Evolutionary conservation across 2,329 filamentous ascomycete genomes (phyloP), one percentile per base, ranked within the genome.

Genomic region (Scorias spongiosa): DNA sequence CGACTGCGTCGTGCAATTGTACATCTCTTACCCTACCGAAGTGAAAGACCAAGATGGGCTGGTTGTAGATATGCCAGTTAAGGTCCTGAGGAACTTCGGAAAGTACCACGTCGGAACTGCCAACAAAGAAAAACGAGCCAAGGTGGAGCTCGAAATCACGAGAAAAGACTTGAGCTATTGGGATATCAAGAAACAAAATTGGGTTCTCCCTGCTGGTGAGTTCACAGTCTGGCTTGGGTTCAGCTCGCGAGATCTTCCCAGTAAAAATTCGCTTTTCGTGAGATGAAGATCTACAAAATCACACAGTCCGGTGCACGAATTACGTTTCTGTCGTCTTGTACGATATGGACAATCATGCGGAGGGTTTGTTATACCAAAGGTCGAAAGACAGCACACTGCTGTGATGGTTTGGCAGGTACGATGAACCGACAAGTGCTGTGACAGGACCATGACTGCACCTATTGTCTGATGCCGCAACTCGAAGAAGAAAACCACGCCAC

Each of bases 1-100:
- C 29, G 64, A 68, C 11, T 63, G 68, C 12, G 74, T 78, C 2
- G 71, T 75, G 2, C 76, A 80, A 48, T 55, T 78, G 2, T 80
- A 80, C 51, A 49, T 76, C 28, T 64, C 61, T 7, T 68, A 67
- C 36, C 70, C 59, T 0, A 11, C 43, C 1, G 49, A 56, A 15
- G 50, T 58, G 18, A 51, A 43, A 14, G 53, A 57, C 18, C 14
- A 17, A 12, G 49, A 53, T 12, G 55, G 56, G 30, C 38, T 55
- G 29, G 1, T 36, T 2, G 49, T 60, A 15, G 57, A 60, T 41
- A 74, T 72, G 9, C 74, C 74, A 0, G 61, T 67, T 4, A 61
- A 61, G 41, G 49, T 71, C 62, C 41, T 71, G 5, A 52, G 68
- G 3, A 61, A 57, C 1, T 71, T 67, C 40, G 64, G 67, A 15